A percentile compares a stretch with the other conserved stretches of the same genome.
Evolutionary conservation across 495 filamentous ascomycete genomes (phyloP).

Genomic region (Penicillium coffeae): DNA sequence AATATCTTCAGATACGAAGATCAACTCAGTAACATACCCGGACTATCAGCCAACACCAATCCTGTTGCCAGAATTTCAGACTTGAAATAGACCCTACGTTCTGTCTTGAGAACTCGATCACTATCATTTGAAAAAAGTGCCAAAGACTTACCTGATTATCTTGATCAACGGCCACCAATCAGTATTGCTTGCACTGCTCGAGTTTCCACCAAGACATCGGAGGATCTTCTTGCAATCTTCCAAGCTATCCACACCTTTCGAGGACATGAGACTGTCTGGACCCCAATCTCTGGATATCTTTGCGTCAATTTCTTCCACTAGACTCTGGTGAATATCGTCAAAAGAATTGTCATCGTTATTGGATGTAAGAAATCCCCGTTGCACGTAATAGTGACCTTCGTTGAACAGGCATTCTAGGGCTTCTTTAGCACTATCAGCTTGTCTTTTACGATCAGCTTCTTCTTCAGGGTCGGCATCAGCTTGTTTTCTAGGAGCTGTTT

Average conservation of each 20-base stretch:
- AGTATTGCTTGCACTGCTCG: not conserved
- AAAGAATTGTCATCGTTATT: too few species aligned
- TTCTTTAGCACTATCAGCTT: slow-evolving; percentile 11
- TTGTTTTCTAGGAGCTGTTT: too few species aligned
- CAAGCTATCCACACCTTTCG: too few species aligned
- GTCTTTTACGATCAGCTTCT: slow-evolving; percentile 4
- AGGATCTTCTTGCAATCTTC: slow-evolving; percentile 21
- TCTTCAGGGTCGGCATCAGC: too few species aligned
- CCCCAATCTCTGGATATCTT: too few species aligned
- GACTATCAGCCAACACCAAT: slow-evolving; percentile 30
- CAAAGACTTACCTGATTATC: slow-evolving; percentile 27
- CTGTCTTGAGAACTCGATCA: not conserved
- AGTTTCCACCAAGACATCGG: slow-evolving; percentile 15
- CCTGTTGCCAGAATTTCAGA: slow-evolving; percentile 25
- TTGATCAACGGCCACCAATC: slow-evolving; percentile 35
- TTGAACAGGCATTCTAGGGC: slow-evolving; percentile 23
- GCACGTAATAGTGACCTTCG: too few species aligned
- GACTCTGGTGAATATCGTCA: too few species aligned
- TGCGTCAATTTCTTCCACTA: too few species aligned
- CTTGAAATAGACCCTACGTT: slow-evolving; percentile 28
- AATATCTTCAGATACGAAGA: too few species aligned
- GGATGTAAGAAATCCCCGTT: too few species aligned
- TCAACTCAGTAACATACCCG: slow-evolving; percentile 18
- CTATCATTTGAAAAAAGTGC: not conserved
- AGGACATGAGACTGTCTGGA: too few species aligned